These are phyloP conservation scores for Daldinia caldariorum DNA, from an alignment of 495 filamentous ascomycete species.

Conservation along the genomic window DNA sequence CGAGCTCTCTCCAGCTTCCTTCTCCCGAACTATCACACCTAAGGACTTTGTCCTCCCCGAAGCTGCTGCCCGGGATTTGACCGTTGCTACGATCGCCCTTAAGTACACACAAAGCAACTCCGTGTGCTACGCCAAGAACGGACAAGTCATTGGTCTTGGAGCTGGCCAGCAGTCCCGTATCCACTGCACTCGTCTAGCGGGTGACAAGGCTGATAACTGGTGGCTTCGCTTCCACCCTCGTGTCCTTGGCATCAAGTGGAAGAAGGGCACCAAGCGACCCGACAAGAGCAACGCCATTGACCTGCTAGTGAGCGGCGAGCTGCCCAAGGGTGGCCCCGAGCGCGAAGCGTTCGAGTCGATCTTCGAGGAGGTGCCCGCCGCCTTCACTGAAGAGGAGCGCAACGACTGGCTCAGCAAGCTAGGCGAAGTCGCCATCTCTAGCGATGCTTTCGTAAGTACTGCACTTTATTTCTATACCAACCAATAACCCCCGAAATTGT, in stretches of 20 bases:
- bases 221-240: slow-evolving; percentile 97
- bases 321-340: slow-evolving; percentile 83
- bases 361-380: slow-evolving; percentile 88
- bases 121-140: slow-evolving; percentile 95
- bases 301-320: slow-evolving; percentile 85
- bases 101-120: slow-evolving; percentile 99
- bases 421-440: slow-evolving; percentile 83
- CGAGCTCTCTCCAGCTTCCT: slow-evolving; percentile 83
- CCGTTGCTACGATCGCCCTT: slow-evolving; percentile 93
- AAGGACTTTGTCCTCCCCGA: slow-evolving; percentile 81
- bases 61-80: slow-evolving; percentile 85
- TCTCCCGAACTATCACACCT: slow-evolving; percentile 83
- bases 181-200: slow-evolving; percentile 97
- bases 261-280: slow-evolving; percentile 92
- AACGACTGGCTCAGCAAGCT: slow-evolving; percentile 83
- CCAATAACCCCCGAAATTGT: background rate
- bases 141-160: slow-evolving; percentile 92
- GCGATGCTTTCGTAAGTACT: slow-evolving; percentile 88
- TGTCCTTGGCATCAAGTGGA: slow-evolving; percentile 88
- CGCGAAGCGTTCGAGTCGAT: slow-evolving; percentile 84
- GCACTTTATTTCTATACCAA: background rate
- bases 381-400: slow-evolving; percentile 86
- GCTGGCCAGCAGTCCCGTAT: slow-evolving; percentile 97
- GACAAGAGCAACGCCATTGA: slow-evolving; percentile 99
- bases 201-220: slow-evolving; percentile 99